These are phyloP conservation scores for Tuber umbilicatum DNA, from an alignment of 495 filamentous ascomycete genomes.

Conservation along the genomic window DNA sequence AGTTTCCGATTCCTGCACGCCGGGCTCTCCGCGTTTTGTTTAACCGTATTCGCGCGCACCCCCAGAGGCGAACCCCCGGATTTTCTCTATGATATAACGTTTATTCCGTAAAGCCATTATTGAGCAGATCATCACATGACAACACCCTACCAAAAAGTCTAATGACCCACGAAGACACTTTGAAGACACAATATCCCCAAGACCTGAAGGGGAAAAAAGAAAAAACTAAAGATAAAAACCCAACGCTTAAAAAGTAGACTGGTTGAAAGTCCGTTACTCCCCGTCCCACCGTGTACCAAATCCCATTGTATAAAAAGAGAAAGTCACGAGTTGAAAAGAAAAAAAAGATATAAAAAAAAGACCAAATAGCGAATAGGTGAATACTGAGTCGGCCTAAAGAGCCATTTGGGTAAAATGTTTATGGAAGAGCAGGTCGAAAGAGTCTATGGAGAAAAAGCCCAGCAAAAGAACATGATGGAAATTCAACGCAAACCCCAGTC, in stretches of 20 bases:
- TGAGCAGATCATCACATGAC: background rate
- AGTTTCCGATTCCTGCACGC: no score
- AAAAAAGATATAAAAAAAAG: conserved; percentile 12
- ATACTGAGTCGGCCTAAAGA: conserved; percentile 40
- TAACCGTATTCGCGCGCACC: background rate
- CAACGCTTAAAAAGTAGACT: conserved; percentile 16
- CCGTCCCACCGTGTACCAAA: conserved; percentile 13
- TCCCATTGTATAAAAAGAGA: background rate
- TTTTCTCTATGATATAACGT: background rate
- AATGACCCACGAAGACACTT: background rate
- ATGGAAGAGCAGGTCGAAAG: conserved; percentile 12
- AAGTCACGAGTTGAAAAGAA: no score
- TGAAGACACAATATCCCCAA: background rate
- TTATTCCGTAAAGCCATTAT: background rate
- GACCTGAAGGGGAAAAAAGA: background rate
- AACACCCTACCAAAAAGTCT: background rate
- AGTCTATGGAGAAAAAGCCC: background rate
- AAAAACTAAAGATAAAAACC: background rate
- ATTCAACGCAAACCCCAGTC: background rate
- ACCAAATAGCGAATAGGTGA: conserved; percentile 42
- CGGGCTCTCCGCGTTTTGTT: no score
- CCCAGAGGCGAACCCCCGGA: background rate
- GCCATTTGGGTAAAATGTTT: background rate
- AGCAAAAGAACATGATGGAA: conserved; percentile 3
- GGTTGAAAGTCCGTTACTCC: conserved; percentile 38